These are phyloP conservation scores for Puccinellia tenuiflora DNA, from an alignment of 176 grass and related monocot species.

Conservation along the genomic window DNA sequence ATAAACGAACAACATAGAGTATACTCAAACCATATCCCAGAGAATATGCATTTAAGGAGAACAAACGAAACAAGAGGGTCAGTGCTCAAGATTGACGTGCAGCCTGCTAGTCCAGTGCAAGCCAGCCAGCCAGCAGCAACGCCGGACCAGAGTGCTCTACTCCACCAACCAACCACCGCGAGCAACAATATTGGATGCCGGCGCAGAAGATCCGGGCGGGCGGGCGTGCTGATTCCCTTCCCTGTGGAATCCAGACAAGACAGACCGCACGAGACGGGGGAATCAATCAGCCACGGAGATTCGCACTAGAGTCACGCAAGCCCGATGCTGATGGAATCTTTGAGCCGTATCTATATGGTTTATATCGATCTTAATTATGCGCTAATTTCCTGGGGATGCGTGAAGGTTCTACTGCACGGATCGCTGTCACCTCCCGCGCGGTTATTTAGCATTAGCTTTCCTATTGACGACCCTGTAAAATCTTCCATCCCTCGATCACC, in stretches of 20 bases:
- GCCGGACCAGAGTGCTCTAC: not conserved
- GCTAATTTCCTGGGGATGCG: not conserved
- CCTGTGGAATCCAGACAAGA: slow-evolving; percentile 27
- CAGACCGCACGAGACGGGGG: not conserved
- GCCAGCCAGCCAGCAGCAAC: not conserved
- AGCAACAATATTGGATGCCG: not conserved
- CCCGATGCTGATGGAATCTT: slow-evolving; percentile 18
- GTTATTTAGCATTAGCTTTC: not conserved
- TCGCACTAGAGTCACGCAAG: not conserved
- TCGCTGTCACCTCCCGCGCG: too few species aligned
- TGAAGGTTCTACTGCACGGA: not conserved
- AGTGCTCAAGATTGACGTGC: not conserved
- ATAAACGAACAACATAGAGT: not conserved
- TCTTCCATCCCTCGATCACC: too few species aligned
- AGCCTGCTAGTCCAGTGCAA: not conserved
- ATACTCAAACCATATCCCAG: not conserved
- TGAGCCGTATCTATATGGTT: not conserved
- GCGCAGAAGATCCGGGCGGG: not conserved
- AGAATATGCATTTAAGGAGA: not conserved
- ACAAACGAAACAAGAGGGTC: not conserved
- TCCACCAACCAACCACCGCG: not conserved
- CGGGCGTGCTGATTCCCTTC: not conserved
- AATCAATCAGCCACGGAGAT: not conserved
- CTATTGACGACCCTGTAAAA: not conserved
- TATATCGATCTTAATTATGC: not conserved